Evolutionary conservation across 176 grass and related monocot genomes (phyloP).

Genomic region (Oryza punctata): DNA sequence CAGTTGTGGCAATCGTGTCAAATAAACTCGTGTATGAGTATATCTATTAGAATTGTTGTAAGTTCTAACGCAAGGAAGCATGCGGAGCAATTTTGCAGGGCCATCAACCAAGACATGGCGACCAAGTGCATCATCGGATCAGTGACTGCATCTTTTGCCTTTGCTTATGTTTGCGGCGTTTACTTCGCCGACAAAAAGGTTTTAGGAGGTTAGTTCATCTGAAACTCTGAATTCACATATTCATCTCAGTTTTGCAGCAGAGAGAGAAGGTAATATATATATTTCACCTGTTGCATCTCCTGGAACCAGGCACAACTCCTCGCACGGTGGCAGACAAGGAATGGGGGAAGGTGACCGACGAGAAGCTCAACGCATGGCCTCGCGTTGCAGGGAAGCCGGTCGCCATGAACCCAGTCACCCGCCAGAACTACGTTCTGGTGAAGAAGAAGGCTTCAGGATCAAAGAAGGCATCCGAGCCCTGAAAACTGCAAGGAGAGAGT

Average conservation of each 20-base stretch:
- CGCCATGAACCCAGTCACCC: constrained; percentile 33
- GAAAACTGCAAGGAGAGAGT: neutral
- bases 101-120: neutral
- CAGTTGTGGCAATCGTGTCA: too few relatives aligned
- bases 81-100: neutral
- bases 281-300: neutral
- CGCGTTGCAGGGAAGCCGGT: constrained; percentile 10
- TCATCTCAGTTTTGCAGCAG: neutral
- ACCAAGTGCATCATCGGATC: constrained; percentile 45
- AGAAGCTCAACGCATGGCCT: constrained; percentile 32
- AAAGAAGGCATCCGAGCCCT: neutral
- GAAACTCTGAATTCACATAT: too few relatives aligned
- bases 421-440: constrained; percentile 41
- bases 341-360: constrained; percentile 21
- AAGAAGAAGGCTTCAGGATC: neutral
- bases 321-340: constrained; percentile 4
- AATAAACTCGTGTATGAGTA: too few relatives aligned
- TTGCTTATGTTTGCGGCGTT: constrained; percentile 38
- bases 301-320: constrained; percentile 4
- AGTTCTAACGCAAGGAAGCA: neutral
- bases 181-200: constrained; percentile 42
- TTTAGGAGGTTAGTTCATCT: constrained; percentile 38
- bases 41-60: neutral
- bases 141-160: constrained; percentile 40
- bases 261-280: neutral